Evolutionary conservation across 225 moss, liverwort and hornwort species (phyloP), one percentile per base, ranked within the genome.

Genomic region (Ulota crispa): DNA sequence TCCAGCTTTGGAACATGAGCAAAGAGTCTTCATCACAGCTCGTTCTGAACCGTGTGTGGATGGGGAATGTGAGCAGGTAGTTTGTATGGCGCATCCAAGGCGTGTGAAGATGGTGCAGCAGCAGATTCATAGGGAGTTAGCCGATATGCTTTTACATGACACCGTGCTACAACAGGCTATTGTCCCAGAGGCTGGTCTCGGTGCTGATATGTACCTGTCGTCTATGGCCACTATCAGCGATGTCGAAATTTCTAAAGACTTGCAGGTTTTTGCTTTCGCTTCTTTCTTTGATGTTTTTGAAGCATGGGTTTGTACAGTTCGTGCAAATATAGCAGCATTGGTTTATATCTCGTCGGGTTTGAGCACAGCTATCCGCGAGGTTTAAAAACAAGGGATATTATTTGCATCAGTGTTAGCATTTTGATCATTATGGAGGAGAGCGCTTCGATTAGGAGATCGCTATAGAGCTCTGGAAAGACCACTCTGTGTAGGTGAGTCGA

Each of bases 61-160:
- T 75, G 62, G 54, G 73, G 64, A 34, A 26, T 53, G 65, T 77
- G 78, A 81, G 84, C 87, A 88, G 84, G 86, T 96, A 64, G 85
- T 93, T 78, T 93, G 93, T 57, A 99, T 99, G 99, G 99, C 96
- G 43, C 90, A 87, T 76, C 93, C 96, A 28, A 93, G 94, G 85
- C 88, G 96, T 78, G 92, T 99, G 62, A 99, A 99, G 87, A 99
- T 99, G 99, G 99, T 99, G 43, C 91, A 94, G 66, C 96, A 96
- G 88, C 96, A 99, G 80, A 93, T 99, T 32, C 93, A 92, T 78
- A 89, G 94, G 82, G 96, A 99, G 84, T 89, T 99, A 67, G 96
- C 96, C 6, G 92, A 91, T 78, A 94, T 99, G 93, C 93, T 99
- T 47, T 78, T 93, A 72, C 93, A 96, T 81, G 99, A 99, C 80